Percentiles rank a stretch among this genome's conserved stretches.
phyloP scores from a whole-genome alignment of 768 basidiomycete species.

The Kwoniella dejecticola region DNA sequence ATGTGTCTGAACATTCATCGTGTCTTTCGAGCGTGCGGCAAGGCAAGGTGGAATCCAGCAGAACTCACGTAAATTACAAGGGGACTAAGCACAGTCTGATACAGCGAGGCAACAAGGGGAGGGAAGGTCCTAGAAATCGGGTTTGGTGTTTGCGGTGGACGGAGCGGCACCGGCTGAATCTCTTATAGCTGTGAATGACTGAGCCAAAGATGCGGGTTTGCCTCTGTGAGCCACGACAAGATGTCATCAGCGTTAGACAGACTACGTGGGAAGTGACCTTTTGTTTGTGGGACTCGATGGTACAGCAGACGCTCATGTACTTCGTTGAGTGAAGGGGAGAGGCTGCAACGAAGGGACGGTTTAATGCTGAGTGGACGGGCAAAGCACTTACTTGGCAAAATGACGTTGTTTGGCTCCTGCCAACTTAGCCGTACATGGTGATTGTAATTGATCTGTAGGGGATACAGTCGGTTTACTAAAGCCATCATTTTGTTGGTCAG shows the following conservation, averaged over 20 bases:
- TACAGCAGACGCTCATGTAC: no score
- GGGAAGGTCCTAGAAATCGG: conserved; percentile 14
- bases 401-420: conserved; percentile 89
- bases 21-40: no score
- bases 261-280: no score
- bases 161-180: conserved; percentile 18
- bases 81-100: neutral
- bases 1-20: no score
- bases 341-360: neutral
- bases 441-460: conserved; percentile 93
- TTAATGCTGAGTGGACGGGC: no score
- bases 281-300: no score
- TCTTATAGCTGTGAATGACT: conserved; percentile 36
- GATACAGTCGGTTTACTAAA: conserved; percentile 83
- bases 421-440: conserved; percentile 89
- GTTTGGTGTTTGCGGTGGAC: conserved; percentile 6
- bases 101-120: neutral
- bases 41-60: no score
- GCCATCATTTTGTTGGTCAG: no score
- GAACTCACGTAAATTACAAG: conserved; percentile 7
- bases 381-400: conserved; percentile 80
- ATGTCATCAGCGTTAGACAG: no score
- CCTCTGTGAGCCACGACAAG: conserved; percentile 9
- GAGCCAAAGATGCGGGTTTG: conserved; percentile 45
- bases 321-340: no score